A percentile compares a stretch with the other conserved stretches of the same genome.
Evolutionary conservation across 306 rosid genomes (phyloP).

Genomic region (Acacia crassicarpa): DNA sequence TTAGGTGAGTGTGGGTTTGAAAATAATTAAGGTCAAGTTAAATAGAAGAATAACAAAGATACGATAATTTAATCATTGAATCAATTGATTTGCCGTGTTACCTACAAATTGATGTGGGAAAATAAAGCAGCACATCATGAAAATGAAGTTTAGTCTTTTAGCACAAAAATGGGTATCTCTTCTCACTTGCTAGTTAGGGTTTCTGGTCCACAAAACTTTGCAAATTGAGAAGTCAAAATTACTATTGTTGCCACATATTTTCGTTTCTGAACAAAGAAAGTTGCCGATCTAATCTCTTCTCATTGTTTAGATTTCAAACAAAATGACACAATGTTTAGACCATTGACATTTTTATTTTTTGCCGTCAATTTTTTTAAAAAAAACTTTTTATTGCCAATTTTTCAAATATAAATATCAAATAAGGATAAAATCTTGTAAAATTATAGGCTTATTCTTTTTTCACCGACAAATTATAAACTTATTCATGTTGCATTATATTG

Average conservation of each 20-base stretch:
- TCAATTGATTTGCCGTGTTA: constrained; percentile 48
- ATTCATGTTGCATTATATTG: no score
- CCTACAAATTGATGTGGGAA: constrained; percentile 48
- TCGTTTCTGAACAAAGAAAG: background rate
- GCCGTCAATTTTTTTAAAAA: no score
- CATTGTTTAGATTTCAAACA: constrained; percentile 23
- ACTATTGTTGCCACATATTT: constrained; percentile 10
- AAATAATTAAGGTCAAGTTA: constrained; percentile 4
- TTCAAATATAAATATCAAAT: background rate
- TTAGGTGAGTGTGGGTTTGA: constrained; percentile 28
- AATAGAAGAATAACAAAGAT: background rate
- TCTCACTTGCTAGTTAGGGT: constrained; percentile 9
- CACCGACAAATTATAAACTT: no score
- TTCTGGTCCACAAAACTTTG: background rate
- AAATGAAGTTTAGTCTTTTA: constrained; percentile 44
- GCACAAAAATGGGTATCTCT: constrained; percentile 29
- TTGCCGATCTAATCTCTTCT: background rate
- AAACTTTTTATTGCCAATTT: background rate
- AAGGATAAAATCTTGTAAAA: background rate
- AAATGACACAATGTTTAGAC: background rate
- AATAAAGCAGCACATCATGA: constrained; percentile 29
- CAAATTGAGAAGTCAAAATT: background rate
- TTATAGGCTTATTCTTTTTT: no score
- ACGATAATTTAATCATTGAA: constrained; percentile 5
- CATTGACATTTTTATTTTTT: background rate